Evolutionary conservation across 345 rosid genomes (phyloP).

Genomic region (Balakata baccata): DNA sequence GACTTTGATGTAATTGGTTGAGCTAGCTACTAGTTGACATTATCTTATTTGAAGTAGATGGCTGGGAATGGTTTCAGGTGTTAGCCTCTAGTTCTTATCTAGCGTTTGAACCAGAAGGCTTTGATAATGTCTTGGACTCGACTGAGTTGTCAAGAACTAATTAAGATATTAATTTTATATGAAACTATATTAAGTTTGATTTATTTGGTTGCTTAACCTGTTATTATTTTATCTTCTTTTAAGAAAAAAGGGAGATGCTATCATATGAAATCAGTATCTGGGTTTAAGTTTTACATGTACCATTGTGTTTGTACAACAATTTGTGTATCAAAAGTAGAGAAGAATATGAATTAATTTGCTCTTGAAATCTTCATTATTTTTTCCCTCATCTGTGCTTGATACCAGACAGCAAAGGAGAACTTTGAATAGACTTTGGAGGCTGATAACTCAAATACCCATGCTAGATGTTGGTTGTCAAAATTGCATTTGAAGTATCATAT

Average conservation of each 20-base stretch:
- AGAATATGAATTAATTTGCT: background rate
- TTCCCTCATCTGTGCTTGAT: background rate
- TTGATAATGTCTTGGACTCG: background rate
- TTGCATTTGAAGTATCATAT: slow-evolving; percentile 85
- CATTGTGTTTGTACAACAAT: too few species aligned
- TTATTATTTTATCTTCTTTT: background rate
- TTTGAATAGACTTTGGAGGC: slow-evolving; percentile 82
- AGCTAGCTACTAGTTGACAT: background rate
- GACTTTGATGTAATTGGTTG: background rate
- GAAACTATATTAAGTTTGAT: background rate
- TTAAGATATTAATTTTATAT: background rate
- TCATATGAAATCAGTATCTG: background rate
- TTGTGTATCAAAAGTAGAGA: background rate
- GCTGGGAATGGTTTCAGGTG: background rate
- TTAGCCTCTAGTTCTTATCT: background rate
- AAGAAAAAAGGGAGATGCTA: background rate
- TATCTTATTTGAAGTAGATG: background rate
- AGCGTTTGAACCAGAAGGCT: background rate
- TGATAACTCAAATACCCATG: slow-evolving; percentile 76
- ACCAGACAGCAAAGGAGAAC: slow-evolving; percentile 80
- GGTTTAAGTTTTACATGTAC: too few species aligned
- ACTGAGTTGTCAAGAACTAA: background rate
- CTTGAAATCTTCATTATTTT: background rate
- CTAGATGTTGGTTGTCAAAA: slow-evolving; percentile 74
- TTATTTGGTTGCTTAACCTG: background rate